Evolutionary conservation across 176 grass and related monocot genomes (phyloP).

Genomic region (Poa annua): DNA sequence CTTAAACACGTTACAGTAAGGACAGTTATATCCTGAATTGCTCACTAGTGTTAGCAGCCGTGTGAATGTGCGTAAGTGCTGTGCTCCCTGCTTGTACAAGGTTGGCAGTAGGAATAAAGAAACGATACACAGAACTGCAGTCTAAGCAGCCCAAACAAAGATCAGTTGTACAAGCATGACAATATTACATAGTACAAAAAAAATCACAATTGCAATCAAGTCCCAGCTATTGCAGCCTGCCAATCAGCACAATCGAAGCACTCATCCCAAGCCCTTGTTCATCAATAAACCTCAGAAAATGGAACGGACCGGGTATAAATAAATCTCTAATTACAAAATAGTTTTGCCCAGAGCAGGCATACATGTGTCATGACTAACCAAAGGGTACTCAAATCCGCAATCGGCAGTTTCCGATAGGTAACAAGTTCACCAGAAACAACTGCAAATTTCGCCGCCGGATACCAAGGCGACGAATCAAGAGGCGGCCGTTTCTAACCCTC

Average conservation of each 20-base stretch:
- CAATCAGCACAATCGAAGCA: not conserved
- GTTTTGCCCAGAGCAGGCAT: not conserved
- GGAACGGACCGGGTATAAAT: too few species aligned
- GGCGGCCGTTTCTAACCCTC: not conserved
- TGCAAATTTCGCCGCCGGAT: not conserved
- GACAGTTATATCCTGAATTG: not conserved
- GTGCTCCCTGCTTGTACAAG: not conserved
- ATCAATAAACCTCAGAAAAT: not conserved
- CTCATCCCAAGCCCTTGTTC: not conserved
- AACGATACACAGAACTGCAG: not conserved
- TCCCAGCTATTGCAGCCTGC: too few species aligned
- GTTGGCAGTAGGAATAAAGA: not conserved
- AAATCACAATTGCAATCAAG: not conserved
- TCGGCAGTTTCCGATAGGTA: not conserved
- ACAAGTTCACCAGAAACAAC: not conserved
- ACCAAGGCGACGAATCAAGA: not conserved
- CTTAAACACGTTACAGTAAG: not conserved
- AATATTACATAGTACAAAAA: slow-evolving; percentile 11
- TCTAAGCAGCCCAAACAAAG: not conserved
- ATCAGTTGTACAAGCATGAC: not conserved
- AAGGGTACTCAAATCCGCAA: not conserved
- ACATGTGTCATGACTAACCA: not conserved
- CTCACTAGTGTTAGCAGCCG: not conserved
- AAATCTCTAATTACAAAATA: not conserved
- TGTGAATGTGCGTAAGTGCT: not conserved